Evolutionary conservation across 768 basidiomycete species (phyloP).

Genomic region (Auricularia sp.): DNA sequence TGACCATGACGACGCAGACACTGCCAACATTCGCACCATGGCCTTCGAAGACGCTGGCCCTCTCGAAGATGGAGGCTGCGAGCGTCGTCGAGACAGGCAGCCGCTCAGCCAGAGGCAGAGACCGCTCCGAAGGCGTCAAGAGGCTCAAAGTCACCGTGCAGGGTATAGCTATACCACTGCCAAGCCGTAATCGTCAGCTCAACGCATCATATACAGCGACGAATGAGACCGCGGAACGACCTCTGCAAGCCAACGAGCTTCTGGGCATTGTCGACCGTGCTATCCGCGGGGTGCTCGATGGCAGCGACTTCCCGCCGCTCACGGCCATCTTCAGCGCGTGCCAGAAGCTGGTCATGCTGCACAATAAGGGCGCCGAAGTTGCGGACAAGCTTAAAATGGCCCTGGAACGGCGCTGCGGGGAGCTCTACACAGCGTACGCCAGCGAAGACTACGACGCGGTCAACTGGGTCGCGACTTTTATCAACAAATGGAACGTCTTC

Average conservation of each 20-base stretch:
- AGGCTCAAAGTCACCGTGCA: no score
- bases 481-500: slow-evolving; percentile 41
- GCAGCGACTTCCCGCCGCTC: background rate
- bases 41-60: no score
- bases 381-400: slow-evolving; percentile 50
- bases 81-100: no score
- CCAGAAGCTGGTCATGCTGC: slow-evolving; percentile 7
- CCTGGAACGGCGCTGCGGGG: slow-evolving; percentile 43
- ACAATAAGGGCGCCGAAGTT: slow-evolving; percentile 44
- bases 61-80: no score
- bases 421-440: slow-evolving; percentile 30
- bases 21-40: no score
- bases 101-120: no score
- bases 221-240: no score
- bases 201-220: no score
- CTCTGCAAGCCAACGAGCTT: background rate
- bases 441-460: slow-evolving; percentile 21
- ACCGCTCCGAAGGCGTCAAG: no score
- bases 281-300: background rate
- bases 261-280: background rate
- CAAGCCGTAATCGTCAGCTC: no score
- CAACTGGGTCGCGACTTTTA: slow-evolving; percentile 51
- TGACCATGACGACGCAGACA: no score
- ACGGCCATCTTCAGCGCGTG: background rate
- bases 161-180: no score